Evolutionary conservation across 2,329 filamentous ascomycete species (phyloP).

Genomic region (Aspergillus jensenii): DNA sequence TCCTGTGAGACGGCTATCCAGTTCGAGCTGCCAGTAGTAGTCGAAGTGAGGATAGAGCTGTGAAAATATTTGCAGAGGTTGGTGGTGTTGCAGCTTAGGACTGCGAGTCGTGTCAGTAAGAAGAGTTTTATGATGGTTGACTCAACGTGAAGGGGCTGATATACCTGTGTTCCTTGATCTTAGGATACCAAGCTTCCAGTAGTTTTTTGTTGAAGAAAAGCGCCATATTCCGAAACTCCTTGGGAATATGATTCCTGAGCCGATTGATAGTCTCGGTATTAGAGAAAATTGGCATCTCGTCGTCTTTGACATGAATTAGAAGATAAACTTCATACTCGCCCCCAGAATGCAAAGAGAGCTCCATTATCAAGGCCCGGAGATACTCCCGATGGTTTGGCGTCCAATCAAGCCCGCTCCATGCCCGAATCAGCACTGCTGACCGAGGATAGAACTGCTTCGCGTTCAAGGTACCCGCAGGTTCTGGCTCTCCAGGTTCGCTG

Average conservation of each 20-base stretch:
- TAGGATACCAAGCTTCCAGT: not conserved
- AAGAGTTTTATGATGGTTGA: no score
- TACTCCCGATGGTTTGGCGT: not conserved
- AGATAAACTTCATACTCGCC: not conserved
- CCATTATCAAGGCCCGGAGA: not conserved
- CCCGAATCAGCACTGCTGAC: not conserved
- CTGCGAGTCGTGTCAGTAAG: no score
- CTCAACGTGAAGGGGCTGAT: no score
- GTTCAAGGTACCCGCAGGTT: no score
- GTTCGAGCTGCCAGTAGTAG: no score
- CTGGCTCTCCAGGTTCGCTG: no score
- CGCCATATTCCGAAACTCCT: not conserved
- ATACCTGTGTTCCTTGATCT: not conserved
- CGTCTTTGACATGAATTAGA: not conserved
- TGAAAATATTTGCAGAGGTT: no score
- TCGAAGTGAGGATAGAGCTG: no score
- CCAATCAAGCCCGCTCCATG: not conserved
- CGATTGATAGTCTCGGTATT: not conserved
- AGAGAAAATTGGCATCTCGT: not conserved
- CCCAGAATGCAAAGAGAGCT: not conserved
- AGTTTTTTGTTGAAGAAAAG: not conserved
- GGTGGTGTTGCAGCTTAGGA: no score
- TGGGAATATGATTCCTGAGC: not conserved
- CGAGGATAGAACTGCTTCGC: not conserved
- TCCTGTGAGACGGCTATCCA: no score